phyloP scores from a whole-genome alignment of 2,329 filamentous ascomycete genomes.

The Zymoseptoria pseudotritici region DNA sequence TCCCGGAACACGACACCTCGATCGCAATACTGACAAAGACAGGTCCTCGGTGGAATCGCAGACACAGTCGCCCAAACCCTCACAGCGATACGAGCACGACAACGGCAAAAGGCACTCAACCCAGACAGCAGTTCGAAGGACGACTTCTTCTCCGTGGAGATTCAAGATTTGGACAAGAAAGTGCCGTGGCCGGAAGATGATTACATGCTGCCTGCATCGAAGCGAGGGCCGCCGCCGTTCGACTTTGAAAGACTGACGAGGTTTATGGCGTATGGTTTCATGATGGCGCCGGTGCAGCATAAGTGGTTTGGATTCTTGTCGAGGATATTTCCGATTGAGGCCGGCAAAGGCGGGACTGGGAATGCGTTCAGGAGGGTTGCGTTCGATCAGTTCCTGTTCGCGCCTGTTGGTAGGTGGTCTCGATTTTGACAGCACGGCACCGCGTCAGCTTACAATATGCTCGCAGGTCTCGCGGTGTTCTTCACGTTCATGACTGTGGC shows the following conservation, averaged over 20 bases:
- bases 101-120: conserved; percentile 19
- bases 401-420: conserved; percentile 61
- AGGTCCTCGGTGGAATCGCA: conserved; percentile 84
- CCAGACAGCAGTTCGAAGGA: conserved; percentile 46
- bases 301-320: conserved; percentile 90
- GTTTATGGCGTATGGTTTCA: conserved; percentile 96
- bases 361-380: conserved; percentile 85
- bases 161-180: conserved; percentile 78
- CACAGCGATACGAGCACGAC: conserved; percentile 66
- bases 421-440: background rate
- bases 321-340: conserved; percentile 69
- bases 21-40: conserved; percentile 12
- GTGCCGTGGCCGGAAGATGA: conserved; percentile 60
- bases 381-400: conserved; percentile 88
- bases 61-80: conserved; percentile 94
- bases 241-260: conserved; percentile 91
- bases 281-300: conserved; percentile 92
- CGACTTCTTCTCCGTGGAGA: conserved; percentile 75
- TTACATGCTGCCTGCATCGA: conserved; percentile 53
- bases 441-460: background rate
- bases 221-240: conserved; percentile 67
- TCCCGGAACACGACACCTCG: too few species aligned
- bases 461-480: conserved; percentile 67
- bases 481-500: conserved; percentile 95
- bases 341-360: conserved; percentile 40